Conservation (phyloP, 1,284 basidiomycete genomes). For the Ganoderma multipileum region DNA sequence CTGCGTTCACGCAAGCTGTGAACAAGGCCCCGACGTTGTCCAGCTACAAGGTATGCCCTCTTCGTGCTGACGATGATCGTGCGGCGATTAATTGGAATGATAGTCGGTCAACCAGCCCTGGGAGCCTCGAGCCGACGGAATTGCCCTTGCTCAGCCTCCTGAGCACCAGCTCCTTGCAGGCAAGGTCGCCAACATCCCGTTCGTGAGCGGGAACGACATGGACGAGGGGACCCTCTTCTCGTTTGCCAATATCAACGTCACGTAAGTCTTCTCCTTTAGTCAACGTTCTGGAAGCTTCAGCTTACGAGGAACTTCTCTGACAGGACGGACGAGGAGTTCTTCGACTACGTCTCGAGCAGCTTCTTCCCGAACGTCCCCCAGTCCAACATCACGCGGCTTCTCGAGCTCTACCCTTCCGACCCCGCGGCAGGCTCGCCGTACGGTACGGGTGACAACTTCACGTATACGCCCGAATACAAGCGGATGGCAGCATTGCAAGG, state of each 20-base stretch:
- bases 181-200: slow-evolving; percentile 37
- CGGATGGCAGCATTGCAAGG: slow-evolving; percentile 57
- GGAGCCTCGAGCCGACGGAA: slow-evolving; percentile 47
- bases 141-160: slow-evolving; percentile 38
- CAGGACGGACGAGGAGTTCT: slow-evolving; percentile 31
- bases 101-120: slow-evolving; percentile 35
- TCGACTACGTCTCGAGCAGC: slow-evolving; percentile 21
- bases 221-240: slow-evolving; percentile 44
- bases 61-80: background rate
- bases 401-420: slow-evolving; percentile 46
- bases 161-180: slow-evolving; percentile 9
- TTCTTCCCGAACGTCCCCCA: slow-evolving; percentile 10
- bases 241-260: slow-evolving; percentile 32
- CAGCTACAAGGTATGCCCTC: slow-evolving; percentile 34
- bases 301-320: background rate
- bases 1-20: slow-evolving; percentile 41
- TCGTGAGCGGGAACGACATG: slow-evolving; percentile 38
- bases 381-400: slow-evolving; percentile 12
- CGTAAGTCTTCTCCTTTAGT: slow-evolving; percentile 19
- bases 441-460: slow-evolving; percentile 50
- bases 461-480: slow-evolving; percentile 55
- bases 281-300: background rate
- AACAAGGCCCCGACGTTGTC: slow-evolving; percentile 39
- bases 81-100: background rate
- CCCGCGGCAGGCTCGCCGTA: slow-evolving; percentile 57